These are phyloP conservation scores for Eutrema salsugineum DNA, from an alignment of 441 rosid genomes.

Conservation along the genomic window DNA sequence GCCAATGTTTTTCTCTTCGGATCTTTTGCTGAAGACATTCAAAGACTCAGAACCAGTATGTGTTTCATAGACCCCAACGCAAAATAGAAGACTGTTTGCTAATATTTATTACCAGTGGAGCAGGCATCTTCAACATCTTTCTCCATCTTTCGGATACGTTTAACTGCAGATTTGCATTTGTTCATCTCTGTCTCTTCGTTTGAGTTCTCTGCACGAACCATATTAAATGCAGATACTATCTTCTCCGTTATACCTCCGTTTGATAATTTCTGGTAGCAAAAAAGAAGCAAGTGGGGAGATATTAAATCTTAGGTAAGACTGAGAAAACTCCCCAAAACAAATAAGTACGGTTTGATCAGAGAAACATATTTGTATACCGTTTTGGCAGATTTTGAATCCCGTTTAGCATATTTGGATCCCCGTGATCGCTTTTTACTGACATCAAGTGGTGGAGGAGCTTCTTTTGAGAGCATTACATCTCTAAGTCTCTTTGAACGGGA, in stretches of 20 bases:
- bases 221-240: constrained; percentile 73
- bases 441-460: constrained; percentile 62
- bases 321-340: not conserved
- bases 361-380: not conserved
- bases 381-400: constrained; percentile 76
- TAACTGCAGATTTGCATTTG: constrained; percentile 66
- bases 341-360: not conserved
- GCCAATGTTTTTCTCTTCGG: constrained; percentile 56
- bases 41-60: not conserved
- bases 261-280: constrained; percentile 55
- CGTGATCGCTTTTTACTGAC: constrained; percentile 71
- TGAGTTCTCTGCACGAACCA: constrained; percentile 53
- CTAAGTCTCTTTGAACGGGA: constrained; percentile 59
- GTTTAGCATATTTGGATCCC: constrained; percentile 62
- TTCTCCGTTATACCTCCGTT: constrained; percentile 77
- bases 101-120: constrained; percentile 39
- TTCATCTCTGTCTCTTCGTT: constrained; percentile 73
- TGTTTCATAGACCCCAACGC: not conserved
- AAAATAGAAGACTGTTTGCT: too few relatives aligned
- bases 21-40: constrained; percentile 43
- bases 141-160: constrained; percentile 69
- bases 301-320: not conserved
- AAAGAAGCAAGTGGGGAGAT: not conserved
- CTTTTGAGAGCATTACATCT: constrained; percentile 76
- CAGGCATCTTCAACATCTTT: constrained; percentile 64